These are phyloP conservation scores for Candida broadrunensis DNA, from an alignment of 805 yeast genomes.

Conservation along the genomic window DNA sequence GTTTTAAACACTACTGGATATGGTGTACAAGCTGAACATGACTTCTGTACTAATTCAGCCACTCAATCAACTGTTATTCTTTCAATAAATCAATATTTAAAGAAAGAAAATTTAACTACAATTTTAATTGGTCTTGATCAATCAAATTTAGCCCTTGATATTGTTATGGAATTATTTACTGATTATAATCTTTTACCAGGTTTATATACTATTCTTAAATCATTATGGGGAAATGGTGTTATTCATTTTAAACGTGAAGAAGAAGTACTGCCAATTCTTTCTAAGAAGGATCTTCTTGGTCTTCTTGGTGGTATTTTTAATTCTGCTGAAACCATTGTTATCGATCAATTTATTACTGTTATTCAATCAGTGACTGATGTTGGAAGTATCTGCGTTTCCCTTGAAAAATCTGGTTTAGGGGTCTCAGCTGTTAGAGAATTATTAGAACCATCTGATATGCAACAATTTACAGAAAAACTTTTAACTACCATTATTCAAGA, in stretches of 20 bases:
- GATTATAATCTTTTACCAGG: slow-evolving; percentile 6
- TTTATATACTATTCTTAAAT: slow-evolving; percentile 4
- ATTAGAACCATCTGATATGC: slow-evolving; percentile 8
- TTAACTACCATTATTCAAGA: slow-evolving; percentile 4
- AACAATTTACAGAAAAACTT: slow-evolving; percentile 7
- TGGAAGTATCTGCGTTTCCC: slow-evolving; percentile 7
- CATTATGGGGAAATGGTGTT: slow-evolving; percentile 7
- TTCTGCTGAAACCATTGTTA: slow-evolving; percentile 1
- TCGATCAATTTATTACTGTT: slow-evolving; percentile 3
- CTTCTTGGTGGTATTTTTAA: slow-evolving; percentile 4
- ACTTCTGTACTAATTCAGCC: slow-evolving; percentile 5
- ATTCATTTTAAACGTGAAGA: slow-evolving; percentile 1
- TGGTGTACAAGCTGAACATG: slow-evolving; percentile 9
- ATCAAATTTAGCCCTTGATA: slow-evolving; percentile 10
- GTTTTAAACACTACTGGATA: slow-evolving; percentile 9
- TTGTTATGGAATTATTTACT: slow-evolving; percentile 9
- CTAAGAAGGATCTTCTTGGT: slow-evolving; percentile 8
- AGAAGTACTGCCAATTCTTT: neutral
- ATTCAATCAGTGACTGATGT: slow-evolving; percentile 7
- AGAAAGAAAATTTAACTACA: slow-evolving; percentile 5
- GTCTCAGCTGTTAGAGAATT: slow-evolving; percentile 9
- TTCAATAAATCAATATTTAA: slow-evolving; percentile 7
- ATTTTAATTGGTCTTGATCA: slow-evolving; percentile 8
- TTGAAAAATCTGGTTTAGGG: slow-evolving; percentile 13
- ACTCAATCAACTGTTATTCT: slow-evolving; percentile 6